Conservation (phyloP, 1,284 basidiomycete genomes). For the Cryptococcus sp. region DNA sequence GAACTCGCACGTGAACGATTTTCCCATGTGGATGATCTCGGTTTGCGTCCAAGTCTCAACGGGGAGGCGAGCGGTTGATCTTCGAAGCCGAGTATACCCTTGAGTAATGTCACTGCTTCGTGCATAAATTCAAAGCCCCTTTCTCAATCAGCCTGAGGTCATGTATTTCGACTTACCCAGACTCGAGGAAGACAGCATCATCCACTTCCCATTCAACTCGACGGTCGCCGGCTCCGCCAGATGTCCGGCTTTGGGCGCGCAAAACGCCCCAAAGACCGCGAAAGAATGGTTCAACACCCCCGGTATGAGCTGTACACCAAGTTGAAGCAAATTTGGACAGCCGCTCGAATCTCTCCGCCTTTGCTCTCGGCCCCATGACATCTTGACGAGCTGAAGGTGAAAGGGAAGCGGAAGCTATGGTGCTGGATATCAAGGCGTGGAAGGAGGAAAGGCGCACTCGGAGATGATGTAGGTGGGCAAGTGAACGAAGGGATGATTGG, state of each 20-base stretch:
- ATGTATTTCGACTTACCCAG: slow-evolving; percentile 35
- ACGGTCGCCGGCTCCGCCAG: slow-evolving; percentile 34
- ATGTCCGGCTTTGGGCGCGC: slow-evolving; percentile 40
- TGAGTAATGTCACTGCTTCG: slow-evolving; percentile 44
- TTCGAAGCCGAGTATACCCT: slow-evolving; percentile 48
- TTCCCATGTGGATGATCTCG: slow-evolving; percentile 15
- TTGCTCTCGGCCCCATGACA: slow-evolving; percentile 23
- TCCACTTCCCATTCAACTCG: slow-evolving; percentile 51
- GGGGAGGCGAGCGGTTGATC: slow-evolving; percentile 42
- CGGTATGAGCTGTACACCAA: slow-evolving; percentile 37
- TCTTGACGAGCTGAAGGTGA: slow-evolving; percentile 34
- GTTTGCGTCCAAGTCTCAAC: slow-evolving; percentile 33
- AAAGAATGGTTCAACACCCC: slow-evolving; percentile 49
- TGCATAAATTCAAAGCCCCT: slow-evolving; percentile 51
- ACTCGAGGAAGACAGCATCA: slow-evolving; percentile 51
- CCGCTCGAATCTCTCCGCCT: slow-evolving; percentile 35
- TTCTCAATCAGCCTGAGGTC: neutral
- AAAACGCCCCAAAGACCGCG: slow-evolving; percentile 40
- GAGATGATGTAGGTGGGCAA: slow-evolving; percentile 47
- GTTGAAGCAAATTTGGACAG: slow-evolving; percentile 34
- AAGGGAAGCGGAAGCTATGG: slow-evolving; percentile 35
- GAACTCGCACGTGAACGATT: slow-evolving; percentile 28
- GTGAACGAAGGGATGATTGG: slow-evolving; percentile 41
- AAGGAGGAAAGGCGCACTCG: slow-evolving; percentile 44
- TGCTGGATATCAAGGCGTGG: slow-evolving; percentile 45